Base-by-base conservation (phyloP, 176 grass and related monocot genomes). In the Avena insularis region DNA sequence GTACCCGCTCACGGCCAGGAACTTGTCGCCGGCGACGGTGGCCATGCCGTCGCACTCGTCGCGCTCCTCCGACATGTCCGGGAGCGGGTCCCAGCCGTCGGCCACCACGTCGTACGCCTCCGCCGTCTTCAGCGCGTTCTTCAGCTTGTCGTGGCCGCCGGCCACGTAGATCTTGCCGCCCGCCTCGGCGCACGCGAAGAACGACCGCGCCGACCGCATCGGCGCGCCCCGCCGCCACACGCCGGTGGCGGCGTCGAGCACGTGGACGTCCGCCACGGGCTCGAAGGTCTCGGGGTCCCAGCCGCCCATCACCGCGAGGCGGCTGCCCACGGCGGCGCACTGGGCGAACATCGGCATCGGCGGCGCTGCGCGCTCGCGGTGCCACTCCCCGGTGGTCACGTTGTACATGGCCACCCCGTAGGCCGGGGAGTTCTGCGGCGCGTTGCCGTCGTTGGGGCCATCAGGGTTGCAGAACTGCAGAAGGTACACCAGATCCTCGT, bases 81-180 rank as follows among this genome's bases (percentile, higher is more conserved):
- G 95, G 0, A 98, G 84, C n/a, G 83, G 83, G 14, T 81, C 71
- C 93, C 95, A 95, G 12, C 63, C 82, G 61, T 98, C 88, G 15
- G 40, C 54, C 10, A 0, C 49, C 1, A 88, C 78, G 73, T 93
- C 83, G 87, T 98, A 95, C 10, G 86, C 90, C 85, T 95, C 88
- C 12, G 89, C 95, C 0, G 91, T 90, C 81, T 92, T 89, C 53
- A 98, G 91, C 46, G 93, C 95, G 86, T 98, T 98, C 82, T 98
- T 98, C 70, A 90, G 83, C 77, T 91, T 87, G 75, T 98, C 95
- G 86, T 95, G 95, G 0, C 95, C 95, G 2, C 95, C 95, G 0
- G 93, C 93, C 3, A 98, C 89, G 58, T 89, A 98, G 75, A 98
- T 85, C 83, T 55, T 79, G 12, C 86, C 75, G 0, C 62, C 89